Evolutionary conservation across 148 eudicot species (phyloP).

Genomic region (Chenopodium quinoa): DNA sequence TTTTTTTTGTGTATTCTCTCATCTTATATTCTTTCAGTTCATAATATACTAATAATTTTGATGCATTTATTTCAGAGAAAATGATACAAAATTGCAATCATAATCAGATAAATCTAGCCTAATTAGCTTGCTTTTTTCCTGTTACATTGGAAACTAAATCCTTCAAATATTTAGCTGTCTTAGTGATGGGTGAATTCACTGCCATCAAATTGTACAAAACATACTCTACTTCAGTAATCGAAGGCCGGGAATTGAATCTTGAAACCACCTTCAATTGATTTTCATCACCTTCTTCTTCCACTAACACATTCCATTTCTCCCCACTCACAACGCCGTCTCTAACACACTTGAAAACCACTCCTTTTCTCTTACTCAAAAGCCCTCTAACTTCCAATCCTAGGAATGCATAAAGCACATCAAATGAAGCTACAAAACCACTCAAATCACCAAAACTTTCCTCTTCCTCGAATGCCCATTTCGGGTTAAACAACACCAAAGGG

Average conservation of each 20-base stretch:
- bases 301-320: slow-evolving; percentile 76
- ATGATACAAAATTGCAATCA: neutral
- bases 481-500: slow-evolving; percentile 78
- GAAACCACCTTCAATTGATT: slow-evolving; percentile 52
- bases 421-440: slow-evolving; percentile 59
- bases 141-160: slow-evolving; percentile 79
- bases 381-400: slow-evolving; percentile 89
- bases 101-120: neutral
- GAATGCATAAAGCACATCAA: slow-evolving; percentile 87
- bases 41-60: slow-evolving; percentile 9
- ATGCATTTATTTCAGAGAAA: neutral
- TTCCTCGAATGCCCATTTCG: slow-evolving; percentile 84
- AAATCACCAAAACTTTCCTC: slow-evolving; percentile 52
- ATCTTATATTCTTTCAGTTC: slow-evolving; percentile 19
- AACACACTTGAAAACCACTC: slow-evolving; percentile 67
- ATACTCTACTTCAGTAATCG: slow-evolving; percentile 72
- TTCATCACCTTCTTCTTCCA: slow-evolving; percentile 65
- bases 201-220: slow-evolving; percentile 92
- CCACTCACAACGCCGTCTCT: slow-evolving; percentile 70
- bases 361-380: slow-evolving; percentile 72
- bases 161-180: slow-evolving; percentile 76
- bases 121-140: slow-evolving; percentile 46
- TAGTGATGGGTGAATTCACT: slow-evolving; percentile 78
- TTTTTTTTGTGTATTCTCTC: slow-evolving; percentile 17
- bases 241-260: slow-evolving; percentile 61